These are phyloP conservation scores for Dendrocalamus sinicus DNA, from an alignment of 176 grass and related monocot genomes.

Conservation along the genomic window DNA sequence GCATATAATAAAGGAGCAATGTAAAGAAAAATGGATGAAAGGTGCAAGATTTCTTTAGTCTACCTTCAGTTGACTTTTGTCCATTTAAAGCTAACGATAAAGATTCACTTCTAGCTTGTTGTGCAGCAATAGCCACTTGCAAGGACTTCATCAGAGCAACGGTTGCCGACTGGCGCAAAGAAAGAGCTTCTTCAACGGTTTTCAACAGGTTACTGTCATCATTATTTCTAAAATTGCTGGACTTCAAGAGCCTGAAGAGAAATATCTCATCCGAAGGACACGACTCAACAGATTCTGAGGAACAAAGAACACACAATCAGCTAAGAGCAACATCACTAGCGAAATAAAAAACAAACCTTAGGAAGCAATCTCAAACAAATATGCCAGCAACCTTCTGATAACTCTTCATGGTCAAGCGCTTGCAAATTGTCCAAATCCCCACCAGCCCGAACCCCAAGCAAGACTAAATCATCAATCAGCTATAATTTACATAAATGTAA, in stretches of 20 bases:
- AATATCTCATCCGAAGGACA: conserved; percentile 86
- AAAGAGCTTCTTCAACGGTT: conserved; percentile 75
- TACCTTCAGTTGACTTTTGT: conserved; percentile 78
- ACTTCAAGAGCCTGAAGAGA: conserved; percentile 74
- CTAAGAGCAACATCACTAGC: conserved; percentile 7
- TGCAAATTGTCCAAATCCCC: conserved; percentile 59
- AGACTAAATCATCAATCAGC: conserved; percentile 90
- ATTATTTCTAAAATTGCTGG: conserved; percentile 44
- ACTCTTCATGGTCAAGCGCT: conserved; percentile 68
- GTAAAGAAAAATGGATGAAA: conserved; percentile 3
- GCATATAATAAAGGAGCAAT: neutral
- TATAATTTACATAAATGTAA: conserved; percentile 53
- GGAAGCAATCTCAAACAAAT: conserved; percentile 41
- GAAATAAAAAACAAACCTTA: conserved; percentile 19
- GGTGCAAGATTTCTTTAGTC: neutral
- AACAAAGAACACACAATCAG: conserved; percentile 50
- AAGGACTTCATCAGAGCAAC: conserved; percentile 80
- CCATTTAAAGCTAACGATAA: conserved; percentile 63
- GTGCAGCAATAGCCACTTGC: conserved; percentile 65
- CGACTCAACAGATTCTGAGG: conserved; percentile 61
- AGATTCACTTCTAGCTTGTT: conserved; percentile 71
- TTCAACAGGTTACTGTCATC: conserved; percentile 43
- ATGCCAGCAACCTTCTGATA: conserved; percentile 59
- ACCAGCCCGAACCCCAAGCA: conserved; percentile 72
- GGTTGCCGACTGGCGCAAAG: conserved; percentile 64